Conservation (phyloP, 116 monocot species). For the Iris pallida region DNA sequence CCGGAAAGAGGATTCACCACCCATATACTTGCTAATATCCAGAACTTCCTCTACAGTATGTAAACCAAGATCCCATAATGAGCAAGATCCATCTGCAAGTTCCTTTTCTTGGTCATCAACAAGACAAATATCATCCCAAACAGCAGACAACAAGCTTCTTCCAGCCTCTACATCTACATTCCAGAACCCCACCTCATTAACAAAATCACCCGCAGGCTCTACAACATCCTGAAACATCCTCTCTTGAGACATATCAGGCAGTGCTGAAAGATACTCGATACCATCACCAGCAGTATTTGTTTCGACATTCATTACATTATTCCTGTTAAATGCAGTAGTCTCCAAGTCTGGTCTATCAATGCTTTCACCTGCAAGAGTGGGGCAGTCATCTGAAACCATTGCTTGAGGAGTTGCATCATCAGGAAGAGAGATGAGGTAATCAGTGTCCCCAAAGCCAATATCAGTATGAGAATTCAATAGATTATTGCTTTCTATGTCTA, state of each 20-base stretch:
- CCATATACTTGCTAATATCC: conserved; percentile 18
- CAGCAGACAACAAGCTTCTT: conserved; percentile 5
- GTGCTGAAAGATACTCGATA: conserved; percentile 1
- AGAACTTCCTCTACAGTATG: conserved; percentile 23
- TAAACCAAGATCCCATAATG: conserved; percentile 34
- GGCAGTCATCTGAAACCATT: not conserved
- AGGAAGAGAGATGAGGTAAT: conserved; percentile 16
- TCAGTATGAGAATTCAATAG: not conserved
- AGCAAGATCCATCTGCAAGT: conserved; percentile 11
- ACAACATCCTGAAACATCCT: conserved; percentile 3
- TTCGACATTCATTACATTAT: conserved; percentile 14
- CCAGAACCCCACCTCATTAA: conserved; percentile 12
- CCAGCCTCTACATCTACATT: conserved; percentile 15
- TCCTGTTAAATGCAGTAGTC: conserved; percentile 10
- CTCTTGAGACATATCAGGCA: conserved; percentile 5
- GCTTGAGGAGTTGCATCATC: conserved; percentile 13
- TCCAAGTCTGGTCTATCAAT: not conserved
- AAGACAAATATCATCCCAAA: conserved; percentile 9
- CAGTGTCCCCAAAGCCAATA: not conserved
- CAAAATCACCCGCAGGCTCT: conserved; percentile 3
- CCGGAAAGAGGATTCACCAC: conserved; percentile 10
- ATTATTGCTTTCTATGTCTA: conserved; percentile 3
- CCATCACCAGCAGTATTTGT: not conserved
- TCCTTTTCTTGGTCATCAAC: conserved; percentile 20
- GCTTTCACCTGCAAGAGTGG: not conserved